phyloP scores from a whole-genome alignment of 78 protist species.

The Dictyostelium intermedium region DNA sequence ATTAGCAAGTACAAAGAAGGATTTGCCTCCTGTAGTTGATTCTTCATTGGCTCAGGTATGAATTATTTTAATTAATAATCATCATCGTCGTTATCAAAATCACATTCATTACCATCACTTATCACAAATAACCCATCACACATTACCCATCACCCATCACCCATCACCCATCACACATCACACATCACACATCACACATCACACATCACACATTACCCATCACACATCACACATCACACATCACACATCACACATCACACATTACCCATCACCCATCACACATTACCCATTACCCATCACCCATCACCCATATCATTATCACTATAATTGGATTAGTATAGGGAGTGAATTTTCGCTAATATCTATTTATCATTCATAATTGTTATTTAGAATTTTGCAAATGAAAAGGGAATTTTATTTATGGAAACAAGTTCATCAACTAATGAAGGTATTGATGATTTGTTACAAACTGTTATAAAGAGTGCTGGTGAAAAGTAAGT shows the following conservation, averaged over 20 bases:
- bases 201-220: too few relatives aligned
- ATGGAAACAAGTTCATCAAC: constrained; percentile 39
- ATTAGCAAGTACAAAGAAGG: constrained; percentile 48
- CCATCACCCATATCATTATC: too few relatives aligned
- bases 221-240: too few relatives aligned
- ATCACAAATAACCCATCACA: background rate
- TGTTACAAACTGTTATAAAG: constrained; percentile 13
- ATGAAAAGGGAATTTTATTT: constrained; percentile 29
- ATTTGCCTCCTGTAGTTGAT: background rate
- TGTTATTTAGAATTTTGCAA: constrained; percentile 31
- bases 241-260: too few relatives aligned
- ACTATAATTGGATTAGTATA: too few relatives aligned
- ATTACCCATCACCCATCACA: too few relatives aligned
- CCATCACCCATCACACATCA: too few relatives aligned
- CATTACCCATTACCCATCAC: too few relatives aligned
- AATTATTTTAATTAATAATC: background rate
- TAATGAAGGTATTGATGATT: constrained; percentile 26
- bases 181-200: too few relatives aligned
- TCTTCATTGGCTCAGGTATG: background rate
- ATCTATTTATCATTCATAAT: background rate
- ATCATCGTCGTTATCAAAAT: too few relatives aligned
- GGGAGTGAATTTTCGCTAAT: background rate
- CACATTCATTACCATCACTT: too few relatives aligned
- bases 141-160: too few relatives aligned
- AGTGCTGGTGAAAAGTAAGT: constrained; percentile 69